Evolutionary conservation across 345 rosid genomes (phyloP), one percentile per base, ranked within the genome.

Genomic region (Eucalyptus brandiana): DNA sequence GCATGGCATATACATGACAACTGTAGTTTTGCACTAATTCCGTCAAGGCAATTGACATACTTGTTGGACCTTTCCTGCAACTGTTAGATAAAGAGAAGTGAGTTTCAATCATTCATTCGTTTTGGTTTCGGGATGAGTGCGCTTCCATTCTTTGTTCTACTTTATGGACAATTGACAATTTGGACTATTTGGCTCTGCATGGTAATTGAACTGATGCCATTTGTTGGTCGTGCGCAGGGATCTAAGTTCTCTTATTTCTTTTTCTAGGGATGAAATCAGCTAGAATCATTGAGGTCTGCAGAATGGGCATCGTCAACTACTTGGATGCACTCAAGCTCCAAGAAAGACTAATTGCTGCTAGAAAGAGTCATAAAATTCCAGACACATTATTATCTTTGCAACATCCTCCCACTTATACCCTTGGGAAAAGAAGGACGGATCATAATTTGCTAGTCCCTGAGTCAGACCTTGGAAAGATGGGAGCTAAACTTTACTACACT

Each of bases 401-500:
- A 90, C 99, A 97, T 88, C 96, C 98, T 60, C 98, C 96, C 30
- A 95, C 98, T 12, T 97, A 96, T 89, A 97, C 99, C 5, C 94
- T 97, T 8, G 98, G 98, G 48, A 97, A 97, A 89, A 93, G 96
- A 34, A 86, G 94, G 88, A 96, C 97, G 16, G 97, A 94, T 92
- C 97, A 96, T 92, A 96, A 97, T 92, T 89, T 97, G 87, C 92
- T 97, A 86, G 89, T 97, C 47, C 91, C 97, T 48, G 89, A 89
- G 90, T 88, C 96, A 89, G 98, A 97, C 89, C 96, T 98, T 81
- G 90, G 89, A 56, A 92, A 90, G 72, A 87, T 96, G 50, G 99
- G 98, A 92, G 98, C 98, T 87, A 94, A 95, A 87, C 99, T 97
- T 91, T 95, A 97, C 88, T 95, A 97, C 89, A 97, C 99, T 12